These are phyloP conservation scores for sorghum (Sorghum bicolor) DNA, from an alignment of 176 grass and related monocot genomes.

Conservation along the genomic window Sorghum_bicolor_NCBIv3 NC_012878.2:3951501-3952000, in stretches of 20 bases:
- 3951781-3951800: conserved; percentile 24
- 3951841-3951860: neutral
- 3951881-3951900: neutral
- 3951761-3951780: conserved; percentile 80
- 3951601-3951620: too few relatives aligned
- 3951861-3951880: neutral
- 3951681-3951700: conserved; percentile 51
- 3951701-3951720: conserved; percentile 89
- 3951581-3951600: too few relatives aligned
- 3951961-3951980: neutral
- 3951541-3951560: too few relatives aligned
- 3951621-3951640: neutral
- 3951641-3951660: neutral
- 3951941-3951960: neutral
- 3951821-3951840: conserved; percentile 3
- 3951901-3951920: neutral
- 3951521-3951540: too few relatives aligned
- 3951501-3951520: too few relatives aligned
- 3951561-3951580: too few relatives aligned
- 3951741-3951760: conserved; percentile 93
- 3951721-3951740: conserved; percentile 89
- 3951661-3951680: neutral
- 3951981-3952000: conserved; percentile 98
- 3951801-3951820: conserved; percentile 7
- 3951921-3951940: neutral